These are phyloP conservation scores for Lindgomyces ingoldianus DNA, from an alignment of 495 filamentous ascomycete species.

Conservation along the genomic window DNA sequence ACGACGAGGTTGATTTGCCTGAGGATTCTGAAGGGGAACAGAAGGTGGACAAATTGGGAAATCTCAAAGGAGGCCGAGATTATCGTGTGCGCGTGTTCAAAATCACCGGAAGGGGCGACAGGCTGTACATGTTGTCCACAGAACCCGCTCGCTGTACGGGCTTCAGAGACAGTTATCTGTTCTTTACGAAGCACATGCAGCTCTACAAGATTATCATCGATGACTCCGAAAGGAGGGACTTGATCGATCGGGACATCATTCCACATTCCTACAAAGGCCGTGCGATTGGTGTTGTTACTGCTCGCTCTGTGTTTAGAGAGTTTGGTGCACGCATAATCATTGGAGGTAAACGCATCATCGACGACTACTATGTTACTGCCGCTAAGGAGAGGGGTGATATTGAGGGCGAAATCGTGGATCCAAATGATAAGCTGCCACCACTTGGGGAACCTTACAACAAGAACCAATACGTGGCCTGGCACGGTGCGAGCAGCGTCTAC, in stretches of 20 bases:
- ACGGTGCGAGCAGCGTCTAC: conserved; percentile 92
- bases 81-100: conserved; percentile 95
- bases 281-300: conserved; percentile 95
- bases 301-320: conserved; percentile 93
- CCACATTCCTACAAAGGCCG: conserved; percentile 98
- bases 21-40: conserved; percentile 85
- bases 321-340: conserved; percentile 94
- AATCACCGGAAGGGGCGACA: conserved; percentile 75
- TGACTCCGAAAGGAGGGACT: conserved; percentile 86
- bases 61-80: conserved; percentile 76
- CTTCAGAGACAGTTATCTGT: conserved; percentile 95
- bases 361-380: conserved; percentile 85
- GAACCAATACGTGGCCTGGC: conserved; percentile 98
- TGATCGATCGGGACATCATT: conserved; percentile 92
- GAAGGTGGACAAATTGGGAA: conserved; percentile 87
- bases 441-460: conserved; percentile 81
- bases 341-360: conserved; percentile 77
- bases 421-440: conserved; percentile 70
- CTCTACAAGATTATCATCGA: conserved; percentile 95
- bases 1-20: conserved; percentile 88
- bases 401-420: conserved; percentile 88
- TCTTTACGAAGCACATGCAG: conserved; percentile 94
- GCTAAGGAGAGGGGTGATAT: conserved; percentile 77
- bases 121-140: conserved; percentile 96
- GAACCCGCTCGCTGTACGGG: conserved; percentile 95